Conservation (phyloP, 2,329 filamentous ascomycete species). For the Paecilomyces niveus region DNA sequence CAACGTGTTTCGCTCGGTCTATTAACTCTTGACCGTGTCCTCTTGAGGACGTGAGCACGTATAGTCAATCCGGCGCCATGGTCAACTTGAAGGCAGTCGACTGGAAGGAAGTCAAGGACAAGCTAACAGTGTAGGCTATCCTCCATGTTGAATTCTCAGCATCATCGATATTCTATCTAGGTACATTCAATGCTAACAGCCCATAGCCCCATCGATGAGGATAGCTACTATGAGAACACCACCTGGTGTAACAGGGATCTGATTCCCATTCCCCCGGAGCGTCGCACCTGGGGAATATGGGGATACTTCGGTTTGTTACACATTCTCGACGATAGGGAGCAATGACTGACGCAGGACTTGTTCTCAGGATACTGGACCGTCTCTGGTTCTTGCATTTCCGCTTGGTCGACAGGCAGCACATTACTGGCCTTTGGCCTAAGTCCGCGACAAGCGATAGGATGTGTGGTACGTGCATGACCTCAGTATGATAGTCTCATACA, state of each 20-base stretch:
- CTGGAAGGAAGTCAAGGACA: not conserved
- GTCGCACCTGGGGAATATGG: slow-evolving; percentile 20
- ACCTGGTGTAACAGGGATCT: slow-evolving; percentile 22
- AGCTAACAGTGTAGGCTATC: not conserved
- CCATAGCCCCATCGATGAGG: slow-evolving; percentile 12
- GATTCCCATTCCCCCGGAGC: slow-evolving; percentile 19
- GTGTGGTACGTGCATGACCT: slow-evolving; percentile 10
- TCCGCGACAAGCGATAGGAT: slow-evolving; percentile 16
- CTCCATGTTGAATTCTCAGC: not conserved
- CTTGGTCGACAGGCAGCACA: slow-evolving; percentile 21
- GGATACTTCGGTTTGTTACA: slow-evolving; percentile 14
- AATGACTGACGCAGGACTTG: not conserved
- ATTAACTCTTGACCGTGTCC: not conserved
- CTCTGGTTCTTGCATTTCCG: slow-evolving; percentile 19
- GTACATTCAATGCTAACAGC: not conserved
- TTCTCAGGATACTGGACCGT: slow-evolving; percentile 22
- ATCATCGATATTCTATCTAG: not conserved
- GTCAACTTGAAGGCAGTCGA: not conserved
- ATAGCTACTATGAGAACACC: slow-evolving; percentile 16
- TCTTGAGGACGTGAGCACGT: not conserved
- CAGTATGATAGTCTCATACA: not conserved
- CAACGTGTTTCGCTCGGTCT: not conserved
- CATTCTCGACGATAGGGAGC: not conserved
- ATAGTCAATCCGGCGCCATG: not conserved
- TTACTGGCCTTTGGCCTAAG: slow-evolving; percentile 18